phyloP scores from a whole-genome alignment of 441 rosid genomes.

The Kokia cookei region DNA sequence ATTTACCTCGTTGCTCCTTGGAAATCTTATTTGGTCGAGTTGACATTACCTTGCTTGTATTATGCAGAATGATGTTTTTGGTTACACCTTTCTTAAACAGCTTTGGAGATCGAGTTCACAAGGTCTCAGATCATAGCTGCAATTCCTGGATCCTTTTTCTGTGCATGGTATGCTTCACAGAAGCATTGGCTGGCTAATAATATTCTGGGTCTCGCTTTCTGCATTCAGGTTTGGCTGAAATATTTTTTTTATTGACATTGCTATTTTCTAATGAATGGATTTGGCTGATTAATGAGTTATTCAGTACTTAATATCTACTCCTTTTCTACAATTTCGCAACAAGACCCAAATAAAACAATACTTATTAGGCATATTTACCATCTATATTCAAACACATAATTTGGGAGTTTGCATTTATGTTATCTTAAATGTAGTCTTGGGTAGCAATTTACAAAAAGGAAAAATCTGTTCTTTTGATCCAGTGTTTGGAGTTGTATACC shows the following conservation, averaged over 20 bases:
- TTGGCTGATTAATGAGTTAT: neutral
- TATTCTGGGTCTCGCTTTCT: constrained; percentile 81
- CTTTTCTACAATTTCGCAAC: neutral
- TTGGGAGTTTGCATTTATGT: neutral
- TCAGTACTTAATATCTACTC: neutral
- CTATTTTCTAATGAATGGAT: neutral
- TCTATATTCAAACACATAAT: neutral
- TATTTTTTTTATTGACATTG: neutral
- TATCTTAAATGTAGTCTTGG: neutral
- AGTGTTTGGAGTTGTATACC: neutral
- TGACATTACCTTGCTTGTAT: constrained; percentile 23
- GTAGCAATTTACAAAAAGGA: neutral
- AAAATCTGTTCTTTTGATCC: neutral
- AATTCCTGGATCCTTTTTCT: constrained; percentile 90
- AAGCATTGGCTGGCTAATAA: constrained; percentile 98
- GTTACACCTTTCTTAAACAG: constrained; percentile 51
- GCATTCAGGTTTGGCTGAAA: constrained; percentile 73
- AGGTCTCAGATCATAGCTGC: constrained; percentile 86
- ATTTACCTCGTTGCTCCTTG: neutral
- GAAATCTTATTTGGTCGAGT: constrained; percentile 20
- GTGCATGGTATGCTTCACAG: constrained; percentile 91
- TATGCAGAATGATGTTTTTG: constrained; percentile 39
- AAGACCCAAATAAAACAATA: neutral
- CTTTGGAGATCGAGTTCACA: constrained; percentile 92
- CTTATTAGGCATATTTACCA: neutral